Percentiles rank a stretch among this genome's conserved stretches.
Evolutionary conservation across 2,329 filamentous ascomycete species (phyloP).

Genomic region (Neonectria coccinea): DNA sequence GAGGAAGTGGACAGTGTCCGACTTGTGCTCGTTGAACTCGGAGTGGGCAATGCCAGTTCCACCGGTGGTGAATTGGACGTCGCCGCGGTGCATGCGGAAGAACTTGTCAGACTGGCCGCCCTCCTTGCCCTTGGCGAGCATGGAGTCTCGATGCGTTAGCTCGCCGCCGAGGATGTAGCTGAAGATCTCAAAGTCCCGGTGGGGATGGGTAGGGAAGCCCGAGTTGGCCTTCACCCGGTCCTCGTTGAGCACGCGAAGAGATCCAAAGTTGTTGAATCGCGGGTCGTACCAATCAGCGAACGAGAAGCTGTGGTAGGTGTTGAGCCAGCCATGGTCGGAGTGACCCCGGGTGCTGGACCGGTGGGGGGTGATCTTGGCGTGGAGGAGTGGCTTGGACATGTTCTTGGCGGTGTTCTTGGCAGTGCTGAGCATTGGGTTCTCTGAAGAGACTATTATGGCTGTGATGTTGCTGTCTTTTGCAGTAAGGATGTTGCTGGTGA

Average conservation of each 20-base stretch:
- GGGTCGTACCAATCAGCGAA: conserved; percentile 81
- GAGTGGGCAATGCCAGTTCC: conserved; percentile 84
- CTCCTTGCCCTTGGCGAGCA: conserved; percentile 78
- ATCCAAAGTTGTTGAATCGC: conserved; percentile 75
- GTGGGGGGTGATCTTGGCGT: conserved; percentile 80
- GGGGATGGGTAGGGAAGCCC: conserved; percentile 87
- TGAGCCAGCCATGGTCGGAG: conserved; percentile 86
- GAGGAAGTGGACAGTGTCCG: conserved; percentile 82
- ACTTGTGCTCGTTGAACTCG: conserved; percentile 81
- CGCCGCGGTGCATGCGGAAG: conserved; percentile 78
- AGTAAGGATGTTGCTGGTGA: conserved; percentile 35
- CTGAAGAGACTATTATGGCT: conserved; percentile 4
- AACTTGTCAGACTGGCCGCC: conserved; percentile 71
- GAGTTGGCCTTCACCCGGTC: conserved; percentile 80
- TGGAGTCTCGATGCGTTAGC: conserved; percentile 87
- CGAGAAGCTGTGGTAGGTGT: conserved; percentile 87
- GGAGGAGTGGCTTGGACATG: conserved; percentile 73
- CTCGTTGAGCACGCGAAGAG: conserved; percentile 88
- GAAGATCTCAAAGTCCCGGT: conserved; percentile 91
- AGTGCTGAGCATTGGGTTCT: conserved; percentile 51
- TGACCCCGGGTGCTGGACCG: conserved; percentile 79
- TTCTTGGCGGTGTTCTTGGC: conserved; percentile 54
- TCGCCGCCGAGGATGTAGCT: conserved; percentile 87
- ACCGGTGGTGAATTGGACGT: conserved; percentile 92
- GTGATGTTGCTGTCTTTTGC: conserved; percentile 29